Base-by-base conservation (phyloP, 352 stramenopile genomes). In the Globisporangium iwayamae region DNA sequence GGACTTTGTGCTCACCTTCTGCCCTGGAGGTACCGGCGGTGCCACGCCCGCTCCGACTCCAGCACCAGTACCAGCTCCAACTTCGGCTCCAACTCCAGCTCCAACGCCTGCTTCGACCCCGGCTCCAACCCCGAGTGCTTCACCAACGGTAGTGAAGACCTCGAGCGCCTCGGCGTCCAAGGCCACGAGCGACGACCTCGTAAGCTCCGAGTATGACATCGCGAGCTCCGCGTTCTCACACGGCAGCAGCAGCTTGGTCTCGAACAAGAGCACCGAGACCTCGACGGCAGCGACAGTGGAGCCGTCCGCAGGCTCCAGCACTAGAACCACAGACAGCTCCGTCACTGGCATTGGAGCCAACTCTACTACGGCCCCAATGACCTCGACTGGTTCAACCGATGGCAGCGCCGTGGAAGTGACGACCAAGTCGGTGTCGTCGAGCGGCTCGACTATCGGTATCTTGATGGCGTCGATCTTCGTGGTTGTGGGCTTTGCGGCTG, bases 1-100 rank as follows among this genome's bases (percentile, higher is more conserved):
- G 18, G 71, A 75, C 51, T 90, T 87, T 56, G 56, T 75, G 28
- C 70, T 90, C n/a, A 87, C 72, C n/a, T 90, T 90, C 62, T 90
- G 81, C n/a, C 78, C 81, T 8, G 72, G 71, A 8, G 78, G 75
- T 1, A 72, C 63, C 20, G 75, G 77, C 9, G 69, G 75, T 16
- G 56, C 30, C 16, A 71, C 67, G 18, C 50, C 63, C 10, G 67
- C 68, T 11, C 45, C 65, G 3, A 73, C 66, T 13, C 43, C 67
- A 4, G 67, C 67, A 1, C 43, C 67, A 3, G 67, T 64, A 1
- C 64, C 70, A 0, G 47, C 68, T 5, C 63, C 71, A 10, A 73
- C 71, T 13, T 43, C 71, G 7, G 62, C 70, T 0, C 60, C 74
- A 2, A 73, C 71, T 18, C 48, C 62, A 4, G 69, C 67, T 0